Conservation (phyloP, 148 eudicot species). For the Bassia scoparia region DNA sequence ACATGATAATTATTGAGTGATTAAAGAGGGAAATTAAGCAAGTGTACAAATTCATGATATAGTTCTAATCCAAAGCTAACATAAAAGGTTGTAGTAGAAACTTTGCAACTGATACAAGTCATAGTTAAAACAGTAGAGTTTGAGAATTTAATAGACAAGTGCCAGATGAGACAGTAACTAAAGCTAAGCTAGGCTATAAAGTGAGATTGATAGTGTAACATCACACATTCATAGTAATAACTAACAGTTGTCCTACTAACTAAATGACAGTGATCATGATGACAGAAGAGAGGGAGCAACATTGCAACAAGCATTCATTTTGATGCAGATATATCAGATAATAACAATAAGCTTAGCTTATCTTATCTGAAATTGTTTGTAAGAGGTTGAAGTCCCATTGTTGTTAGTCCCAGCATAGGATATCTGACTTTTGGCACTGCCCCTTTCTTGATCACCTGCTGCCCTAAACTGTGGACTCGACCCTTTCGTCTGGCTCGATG, state of each 20-base stretch:
- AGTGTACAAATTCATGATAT: too few relatives aligned
- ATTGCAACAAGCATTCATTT: background rate
- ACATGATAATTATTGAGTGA: too few relatives aligned
- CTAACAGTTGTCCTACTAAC: background rate
- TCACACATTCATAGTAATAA: background rate
- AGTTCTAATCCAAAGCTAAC: too few relatives aligned
- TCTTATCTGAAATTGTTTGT: slow-evolving; percentile 28
- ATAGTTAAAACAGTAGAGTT: too few relatives aligned
- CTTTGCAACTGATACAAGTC: too few relatives aligned
- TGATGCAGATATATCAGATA: background rate
- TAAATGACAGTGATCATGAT: slow-evolving; percentile 13
- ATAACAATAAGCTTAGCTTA: background rate
- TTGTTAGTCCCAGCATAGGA: background rate
- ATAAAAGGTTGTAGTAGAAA: too few relatives aligned
- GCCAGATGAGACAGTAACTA: background rate
- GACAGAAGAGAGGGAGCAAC: slow-evolving; percentile 74
- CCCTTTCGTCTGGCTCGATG: slow-evolving; percentile 21
- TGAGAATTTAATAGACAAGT: background rate
- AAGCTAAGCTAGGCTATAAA: background rate
- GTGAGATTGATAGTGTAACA: background rate
- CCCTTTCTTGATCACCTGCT: slow-evolving; percentile 17
- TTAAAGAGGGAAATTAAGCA: too few relatives aligned
- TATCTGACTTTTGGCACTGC: slow-evolving; percentile 5
- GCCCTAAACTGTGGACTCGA: slow-evolving; percentile 22
- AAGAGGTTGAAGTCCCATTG: slow-evolving; percentile 5